Conservation (phyloP, 305 asterid species). For the Fraxinus xanthoxyloides region DNA sequence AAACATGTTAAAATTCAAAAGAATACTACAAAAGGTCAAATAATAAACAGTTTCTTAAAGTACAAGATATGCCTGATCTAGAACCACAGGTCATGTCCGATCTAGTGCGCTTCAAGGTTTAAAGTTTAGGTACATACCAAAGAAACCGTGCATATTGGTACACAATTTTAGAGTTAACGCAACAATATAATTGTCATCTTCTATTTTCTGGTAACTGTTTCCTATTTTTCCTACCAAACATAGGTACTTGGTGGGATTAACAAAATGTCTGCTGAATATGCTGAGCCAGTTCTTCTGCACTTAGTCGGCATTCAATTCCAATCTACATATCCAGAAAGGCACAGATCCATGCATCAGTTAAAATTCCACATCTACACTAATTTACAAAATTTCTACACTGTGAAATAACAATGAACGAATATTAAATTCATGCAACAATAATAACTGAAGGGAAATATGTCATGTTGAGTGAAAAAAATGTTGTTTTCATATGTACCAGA, state of each 20-base stretch:
- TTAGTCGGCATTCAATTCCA: constrained; percentile 87
- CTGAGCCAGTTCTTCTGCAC: constrained; percentile 88
- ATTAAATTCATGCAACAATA: background rate
- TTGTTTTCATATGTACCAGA: background rate
- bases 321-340: constrained; percentile 34
- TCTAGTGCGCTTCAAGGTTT: background rate
- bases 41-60: background rate
- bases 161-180: background rate
- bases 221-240: background rate
- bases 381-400: background rate
- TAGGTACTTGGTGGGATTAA: constrained; percentile 14
- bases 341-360: constrained; percentile 12
- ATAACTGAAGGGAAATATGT: background rate
- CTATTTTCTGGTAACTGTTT: background rate
- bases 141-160: no score
- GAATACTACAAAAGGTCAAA: background rate
- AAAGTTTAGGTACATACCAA: background rate
- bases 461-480: background rate
- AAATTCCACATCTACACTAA: background rate
- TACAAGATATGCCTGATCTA: background rate
- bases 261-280: constrained; percentile 80
- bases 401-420: background rate
- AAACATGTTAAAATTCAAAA: background rate
- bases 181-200: background rate
- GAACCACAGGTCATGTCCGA: background rate